Conservation (phyloP, 2,329 filamentous ascomycete species). For the Hypoxylon sp. region DNA sequence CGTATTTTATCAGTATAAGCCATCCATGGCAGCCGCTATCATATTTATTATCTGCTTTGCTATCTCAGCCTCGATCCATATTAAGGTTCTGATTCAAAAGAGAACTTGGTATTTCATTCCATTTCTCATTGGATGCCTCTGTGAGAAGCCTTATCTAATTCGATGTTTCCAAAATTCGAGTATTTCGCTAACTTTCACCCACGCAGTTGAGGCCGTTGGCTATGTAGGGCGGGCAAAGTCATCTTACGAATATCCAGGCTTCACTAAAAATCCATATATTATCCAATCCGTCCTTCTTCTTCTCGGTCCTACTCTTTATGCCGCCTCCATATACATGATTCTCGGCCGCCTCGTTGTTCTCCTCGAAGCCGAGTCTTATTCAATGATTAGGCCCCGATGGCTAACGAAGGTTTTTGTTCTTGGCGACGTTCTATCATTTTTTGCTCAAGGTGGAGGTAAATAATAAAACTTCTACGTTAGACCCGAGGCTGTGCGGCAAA, state of each 20-base stretch:
- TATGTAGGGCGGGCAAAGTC: slow-evolving; percentile 66
- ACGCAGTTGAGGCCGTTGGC: slow-evolving; percentile 65
- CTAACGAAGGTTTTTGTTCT: slow-evolving; percentile 66
- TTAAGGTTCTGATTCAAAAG: slow-evolving; percentile 56
- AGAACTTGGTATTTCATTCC: slow-evolving; percentile 67
- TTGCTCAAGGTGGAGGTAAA: slow-evolving; percentile 61
- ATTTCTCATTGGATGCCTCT: slow-evolving; percentile 66
- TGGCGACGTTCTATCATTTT: slow-evolving; percentile 64
- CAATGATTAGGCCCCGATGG: slow-evolving; percentile 60
- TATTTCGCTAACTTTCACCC: neutral
- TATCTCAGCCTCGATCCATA: slow-evolving; percentile 56
- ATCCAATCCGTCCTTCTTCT: slow-evolving; percentile 60
- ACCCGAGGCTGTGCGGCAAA: neutral
- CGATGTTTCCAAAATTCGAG: neutral
- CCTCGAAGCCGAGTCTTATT: slow-evolving; percentile 58
- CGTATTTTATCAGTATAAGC: slow-evolving; percentile 62
- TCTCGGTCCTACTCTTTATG: slow-evolving; percentile 59
- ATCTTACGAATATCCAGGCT: slow-evolving; percentile 58
- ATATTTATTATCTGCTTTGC: slow-evolving; percentile 60
- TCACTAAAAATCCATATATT: slow-evolving; percentile 57
- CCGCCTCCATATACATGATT: slow-evolving; percentile 64
- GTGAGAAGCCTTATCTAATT: slow-evolving; percentile 53
- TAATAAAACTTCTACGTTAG: neutral
- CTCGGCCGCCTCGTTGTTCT: slow-evolving; percentile 58
- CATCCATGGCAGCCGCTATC: slow-evolving; percentile 59